Evolutionary conservation across 2,329 filamentous ascomycete genomes (phyloP).

Genomic region (Aspergillus fischeri): DNA sequence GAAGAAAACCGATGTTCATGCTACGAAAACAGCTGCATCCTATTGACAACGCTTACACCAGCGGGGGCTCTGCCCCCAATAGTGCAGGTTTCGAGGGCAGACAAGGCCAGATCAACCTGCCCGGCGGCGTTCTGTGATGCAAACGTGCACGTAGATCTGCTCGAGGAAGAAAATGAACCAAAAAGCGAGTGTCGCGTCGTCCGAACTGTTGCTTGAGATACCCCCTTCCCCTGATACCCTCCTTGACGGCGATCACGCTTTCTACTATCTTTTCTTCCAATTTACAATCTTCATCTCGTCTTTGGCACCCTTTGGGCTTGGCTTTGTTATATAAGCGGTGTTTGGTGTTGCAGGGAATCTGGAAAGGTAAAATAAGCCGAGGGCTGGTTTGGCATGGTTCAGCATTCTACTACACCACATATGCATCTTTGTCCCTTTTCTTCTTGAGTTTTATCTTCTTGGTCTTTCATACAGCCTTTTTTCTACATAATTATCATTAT

Average conservation of each 20-base stretch:
- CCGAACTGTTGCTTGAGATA: slow-evolving; percentile 18
- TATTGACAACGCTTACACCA: slow-evolving; percentile 31
- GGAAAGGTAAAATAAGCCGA: background rate
- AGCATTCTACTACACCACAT: background rate
- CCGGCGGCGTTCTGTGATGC: slow-evolving; percentile 29
- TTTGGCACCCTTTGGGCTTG: background rate
- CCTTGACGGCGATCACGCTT: background rate
- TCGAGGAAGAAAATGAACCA: slow-evolving; percentile 1
- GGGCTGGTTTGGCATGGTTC: background rate
- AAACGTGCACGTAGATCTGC: background rate
- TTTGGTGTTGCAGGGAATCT: slow-evolving; percentile 1
- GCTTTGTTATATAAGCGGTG: slow-evolving; percentile 2
- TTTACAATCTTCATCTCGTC: background rate
- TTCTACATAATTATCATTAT: background rate
- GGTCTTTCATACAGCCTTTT: background rate
- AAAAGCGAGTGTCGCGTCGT: background rate
- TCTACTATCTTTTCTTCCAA: background rate
- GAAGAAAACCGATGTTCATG: slow-evolving; percentile 99
- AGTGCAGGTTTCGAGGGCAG: slow-evolving; percentile 29
- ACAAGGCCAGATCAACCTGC: slow-evolving; percentile 30
- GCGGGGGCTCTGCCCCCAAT: slow-evolving; percentile 24
- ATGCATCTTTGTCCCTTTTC: background rate
- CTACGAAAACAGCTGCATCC: slow-evolving; percentile 64
- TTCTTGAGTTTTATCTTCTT: background rate
- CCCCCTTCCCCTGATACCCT: slow-evolving; percentile 6